These are phyloP conservation scores for Marchantia polymorpha DNA, from an alignment of 225 moss, liverwort and hornwort species.

Conservation along the genomic window DNA sequence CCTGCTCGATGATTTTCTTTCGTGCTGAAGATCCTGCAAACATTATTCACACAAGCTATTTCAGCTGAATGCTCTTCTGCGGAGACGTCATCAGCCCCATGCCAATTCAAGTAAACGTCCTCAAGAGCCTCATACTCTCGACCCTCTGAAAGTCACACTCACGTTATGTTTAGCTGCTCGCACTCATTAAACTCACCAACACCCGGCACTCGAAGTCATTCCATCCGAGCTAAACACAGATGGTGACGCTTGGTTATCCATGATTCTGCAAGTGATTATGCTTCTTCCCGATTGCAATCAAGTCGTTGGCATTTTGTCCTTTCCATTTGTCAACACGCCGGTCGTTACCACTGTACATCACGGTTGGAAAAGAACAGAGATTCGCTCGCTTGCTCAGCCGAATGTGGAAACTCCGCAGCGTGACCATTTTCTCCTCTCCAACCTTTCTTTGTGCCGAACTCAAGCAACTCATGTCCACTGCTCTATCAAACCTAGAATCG, in stretches of 20 bases:
- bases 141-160: background rate
- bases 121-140: background rate
- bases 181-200: background rate
- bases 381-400: background rate
- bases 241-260: background rate
- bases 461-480: background rate
- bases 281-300: background rate
- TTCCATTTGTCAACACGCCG: background rate
- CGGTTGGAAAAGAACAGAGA: background rate
- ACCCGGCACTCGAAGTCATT: background rate
- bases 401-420: background rate
- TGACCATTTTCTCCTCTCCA: background rate
- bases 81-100: background rate
- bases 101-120: background rate
- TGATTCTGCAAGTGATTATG: background rate
- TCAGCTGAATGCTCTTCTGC: background rate
- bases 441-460: background rate
- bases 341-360: background rate
- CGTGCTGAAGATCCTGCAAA: background rate
- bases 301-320: background rate
- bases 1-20: background rate
- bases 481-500: background rate
- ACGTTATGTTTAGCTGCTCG: background rate
- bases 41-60: background rate
- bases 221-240: background rate